Evolutionary conservation across 2,329 filamentous ascomycete genomes (phyloP).

Genomic region (Monilinia polystroma): DNA sequence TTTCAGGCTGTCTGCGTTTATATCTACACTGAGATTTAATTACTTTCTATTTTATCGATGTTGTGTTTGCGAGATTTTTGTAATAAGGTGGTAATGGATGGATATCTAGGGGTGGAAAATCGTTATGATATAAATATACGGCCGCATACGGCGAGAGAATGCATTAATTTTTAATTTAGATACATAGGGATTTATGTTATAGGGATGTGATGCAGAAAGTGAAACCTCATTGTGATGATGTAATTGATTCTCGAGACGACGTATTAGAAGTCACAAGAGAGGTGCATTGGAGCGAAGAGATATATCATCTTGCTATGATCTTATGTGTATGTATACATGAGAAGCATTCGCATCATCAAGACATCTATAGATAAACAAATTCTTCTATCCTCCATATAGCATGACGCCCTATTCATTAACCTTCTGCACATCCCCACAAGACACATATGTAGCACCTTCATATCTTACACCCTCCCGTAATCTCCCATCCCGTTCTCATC

Average conservation of each 20-base stretch:
- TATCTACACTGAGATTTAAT: background rate
- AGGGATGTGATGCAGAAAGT: background rate
- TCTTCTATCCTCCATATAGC: background rate
- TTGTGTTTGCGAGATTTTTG: background rate
- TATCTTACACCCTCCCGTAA: too few relatives aligned
- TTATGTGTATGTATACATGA: too few relatives aligned
- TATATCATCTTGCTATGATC: too few relatives aligned
- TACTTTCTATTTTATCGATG: background rate
- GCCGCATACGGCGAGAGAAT: background rate
- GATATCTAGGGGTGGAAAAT: background rate
- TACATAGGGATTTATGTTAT: background rate
- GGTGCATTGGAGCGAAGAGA: background rate
- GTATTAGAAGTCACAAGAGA: background rate
- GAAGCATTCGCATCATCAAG: too few relatives aligned
- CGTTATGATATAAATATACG: background rate
- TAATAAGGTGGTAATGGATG: constrained; percentile 4
- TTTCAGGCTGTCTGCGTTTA: background rate
- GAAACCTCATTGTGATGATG: background rate
- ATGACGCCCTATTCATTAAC: background rate
- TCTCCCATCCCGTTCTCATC: background rate
- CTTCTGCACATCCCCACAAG: too few relatives aligned
- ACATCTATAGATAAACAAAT: background rate
- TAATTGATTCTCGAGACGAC: background rate
- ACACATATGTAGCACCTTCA: too few relatives aligned
- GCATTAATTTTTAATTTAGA: constrained; percentile 19